Evolutionary conservation across 2,329 filamentous ascomycete genomes (phyloP), one percentile per base, ranked within the genome.

Genomic region (Diaporthe batatas): DNA sequence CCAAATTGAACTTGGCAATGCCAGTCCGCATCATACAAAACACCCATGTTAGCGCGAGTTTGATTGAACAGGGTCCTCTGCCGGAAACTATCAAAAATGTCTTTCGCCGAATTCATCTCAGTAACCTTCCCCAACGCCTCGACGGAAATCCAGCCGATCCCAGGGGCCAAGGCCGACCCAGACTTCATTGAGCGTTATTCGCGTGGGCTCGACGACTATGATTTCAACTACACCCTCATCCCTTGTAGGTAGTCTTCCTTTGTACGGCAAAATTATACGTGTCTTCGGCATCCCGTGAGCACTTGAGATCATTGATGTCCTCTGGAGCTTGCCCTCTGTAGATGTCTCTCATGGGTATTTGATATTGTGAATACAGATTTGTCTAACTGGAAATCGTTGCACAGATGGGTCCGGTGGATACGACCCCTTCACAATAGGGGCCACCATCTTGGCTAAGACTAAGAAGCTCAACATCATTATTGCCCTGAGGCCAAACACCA

Each of bases 401-500:
- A 25, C 11, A 62, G 57, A 91, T 74, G 85, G 86, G 67, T 90
- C 89, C 0, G 84, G 84, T 2, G 86, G 79, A 12, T 89, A 84
- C 72, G 88, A 90, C 75, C 88, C 88, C 0, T 91, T 87, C 80
- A 91, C 89, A 6, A 83, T 88, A 14, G 89, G 88, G 29, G 88
- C 89, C 0, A 90, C 87, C 18, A 90, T 91, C 72, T 85, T 86
- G 0, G 80, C 89, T 0, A 83, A 82, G 53, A 91, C 89, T 68
- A 90, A 90, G 75, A 86, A 90, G 36, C 80, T 91, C 77, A 91
- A 88, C 75, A 82, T 91, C 73, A 90, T 91, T 78, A 90, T 91
- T 72, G 89, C 89, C 3, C 84, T 91, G 3, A 86, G 89, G 1
- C 89, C 89, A 39, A 91, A 91, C 81, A 90, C 88, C 0, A 77